Evolutionary conservation across 1,284 basidiomycete species (phyloP).

Genomic region (Grifola frondosa): DNA sequence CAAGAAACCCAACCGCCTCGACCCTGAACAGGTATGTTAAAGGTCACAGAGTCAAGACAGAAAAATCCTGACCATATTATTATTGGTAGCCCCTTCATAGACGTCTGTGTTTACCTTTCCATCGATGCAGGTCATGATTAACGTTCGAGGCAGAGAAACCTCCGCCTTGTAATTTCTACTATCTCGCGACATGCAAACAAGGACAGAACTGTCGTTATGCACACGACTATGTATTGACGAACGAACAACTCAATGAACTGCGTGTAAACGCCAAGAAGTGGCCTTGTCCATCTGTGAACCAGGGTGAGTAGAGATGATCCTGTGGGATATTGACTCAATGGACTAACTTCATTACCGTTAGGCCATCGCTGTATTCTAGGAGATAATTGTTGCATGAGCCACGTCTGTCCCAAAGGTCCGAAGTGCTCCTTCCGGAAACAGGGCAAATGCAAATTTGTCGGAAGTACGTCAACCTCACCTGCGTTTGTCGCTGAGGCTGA

Average conservation of each 20-base stretch:
- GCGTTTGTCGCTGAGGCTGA: not conserved
- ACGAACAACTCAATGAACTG: slow-evolving; percentile 35
- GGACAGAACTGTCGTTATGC: slow-evolving; percentile 39
- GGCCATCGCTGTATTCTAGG: slow-evolving; percentile 33
- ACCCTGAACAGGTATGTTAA: slow-evolving; percentile 24
- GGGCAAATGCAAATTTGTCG: slow-evolving; percentile 37
- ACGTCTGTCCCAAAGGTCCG: slow-evolving; percentile 34
- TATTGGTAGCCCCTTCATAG: slow-evolving; percentile 27
- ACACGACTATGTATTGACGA: slow-evolving; percentile 38
- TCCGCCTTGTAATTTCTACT: slow-evolving; percentile 43
- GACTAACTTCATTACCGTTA: slow-evolving; percentile 8
- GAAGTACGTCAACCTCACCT: slow-evolving; percentile 26
- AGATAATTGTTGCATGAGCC: slow-evolving; percentile 34
- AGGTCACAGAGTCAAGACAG: not conserved
- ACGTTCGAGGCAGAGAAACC: slow-evolving; percentile 33
- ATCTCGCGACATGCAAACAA: slow-evolving; percentile 37
- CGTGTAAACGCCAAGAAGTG: slow-evolving; percentile 39
- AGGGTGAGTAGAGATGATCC: slow-evolving; percentile 25
- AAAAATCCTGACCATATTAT: not conserved
- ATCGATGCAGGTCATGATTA: no score
- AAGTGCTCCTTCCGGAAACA: slow-evolving; percentile 34
- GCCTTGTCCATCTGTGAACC: slow-evolving; percentile 38
- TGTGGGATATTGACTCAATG: not conserved
- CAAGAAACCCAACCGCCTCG: slow-evolving; percentile 13
- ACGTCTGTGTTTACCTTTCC: not conserved